Conservation (phyloP, 345 rosid species). For the Diplotaxis tenuifolia region DNA sequence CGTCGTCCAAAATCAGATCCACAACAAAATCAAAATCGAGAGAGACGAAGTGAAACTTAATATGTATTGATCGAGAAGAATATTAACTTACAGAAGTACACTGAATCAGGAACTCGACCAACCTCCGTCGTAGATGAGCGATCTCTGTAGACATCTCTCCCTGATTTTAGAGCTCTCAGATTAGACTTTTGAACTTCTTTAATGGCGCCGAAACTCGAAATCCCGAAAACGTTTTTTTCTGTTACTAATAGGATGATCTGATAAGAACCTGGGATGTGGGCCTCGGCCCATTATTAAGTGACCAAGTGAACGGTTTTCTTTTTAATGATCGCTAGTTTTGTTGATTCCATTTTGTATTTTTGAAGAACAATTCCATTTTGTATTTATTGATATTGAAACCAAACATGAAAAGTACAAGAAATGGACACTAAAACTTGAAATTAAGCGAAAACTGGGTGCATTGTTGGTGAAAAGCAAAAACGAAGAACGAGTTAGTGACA, state of each 20-base stretch:
- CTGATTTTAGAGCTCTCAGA: conserved; percentile 12
- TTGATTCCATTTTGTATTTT: not conserved
- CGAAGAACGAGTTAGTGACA: too few relatives aligned
- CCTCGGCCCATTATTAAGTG: not conserved
- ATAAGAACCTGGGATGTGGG: not conserved
- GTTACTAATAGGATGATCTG: not conserved
- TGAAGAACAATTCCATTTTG: too few relatives aligned
- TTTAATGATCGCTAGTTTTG: not conserved
- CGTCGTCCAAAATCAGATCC: conserved; percentile 1
- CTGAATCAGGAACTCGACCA: conserved; percentile 18
- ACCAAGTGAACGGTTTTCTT: not conserved
- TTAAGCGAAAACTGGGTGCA: too few relatives aligned
- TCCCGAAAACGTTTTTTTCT: not conserved
- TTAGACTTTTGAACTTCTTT: conserved; percentile 11
- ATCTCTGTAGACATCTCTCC: conserved; percentile 29
- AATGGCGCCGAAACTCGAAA: conserved; percentile 31
- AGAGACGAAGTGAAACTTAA: not conserved
- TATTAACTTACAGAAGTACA: conserved; percentile 7
- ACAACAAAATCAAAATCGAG: not conserved
- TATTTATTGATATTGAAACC: too few relatives aligned
- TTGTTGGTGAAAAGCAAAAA: too few relatives aligned
- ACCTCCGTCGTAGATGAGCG: conserved; percentile 20
- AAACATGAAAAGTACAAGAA: too few relatives aligned
- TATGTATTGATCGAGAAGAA: not conserved
- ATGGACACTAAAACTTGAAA: too few relatives aligned